Evolutionary conservation across 2,329 filamentous ascomycete species (phyloP).

Genomic region (Pseudonectria foliicola): DNA sequence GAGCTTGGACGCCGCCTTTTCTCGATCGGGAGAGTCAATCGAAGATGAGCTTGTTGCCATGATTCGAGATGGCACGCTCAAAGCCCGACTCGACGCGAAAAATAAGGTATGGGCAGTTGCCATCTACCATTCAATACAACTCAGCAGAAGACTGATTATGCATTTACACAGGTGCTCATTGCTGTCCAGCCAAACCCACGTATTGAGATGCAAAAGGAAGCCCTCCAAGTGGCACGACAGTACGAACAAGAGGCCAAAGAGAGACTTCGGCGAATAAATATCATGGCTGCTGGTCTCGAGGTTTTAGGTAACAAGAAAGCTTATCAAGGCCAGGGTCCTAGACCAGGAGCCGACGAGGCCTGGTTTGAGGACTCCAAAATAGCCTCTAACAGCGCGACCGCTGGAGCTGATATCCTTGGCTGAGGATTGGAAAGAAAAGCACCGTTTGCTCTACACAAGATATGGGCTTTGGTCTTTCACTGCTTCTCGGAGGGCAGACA

Average conservation of each 20-base stretch:
- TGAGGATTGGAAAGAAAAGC: neutral
- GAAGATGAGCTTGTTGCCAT: slow-evolving; percentile 70
- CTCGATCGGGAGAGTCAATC: slow-evolving; percentile 52
- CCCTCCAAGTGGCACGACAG: slow-evolving; percentile 58
- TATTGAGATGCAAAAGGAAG: slow-evolving; percentile 60
- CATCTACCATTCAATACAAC: too few species aligned
- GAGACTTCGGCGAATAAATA: slow-evolving; percentile 69
- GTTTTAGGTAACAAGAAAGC: slow-evolving; percentile 32
- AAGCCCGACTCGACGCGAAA: slow-evolving; percentile 79
- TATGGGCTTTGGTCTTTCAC: too few species aligned
- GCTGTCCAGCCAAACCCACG: slow-evolving; percentile 62
- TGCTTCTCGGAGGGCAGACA: too few species aligned
- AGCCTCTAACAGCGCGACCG: neutral
- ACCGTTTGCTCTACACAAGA: neutral
- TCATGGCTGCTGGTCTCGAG: slow-evolving; percentile 69
- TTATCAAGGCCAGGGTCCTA: slow-evolving; percentile 3
- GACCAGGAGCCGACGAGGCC: slow-evolving; percentile 22
- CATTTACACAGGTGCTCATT: slow-evolving; percentile 68
- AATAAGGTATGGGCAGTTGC: slow-evolving; percentile 65
- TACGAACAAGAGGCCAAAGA: slow-evolving; percentile 72
- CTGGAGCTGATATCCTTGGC: slow-evolving; percentile 7
- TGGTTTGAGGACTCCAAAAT: slow-evolving; percentile 27
- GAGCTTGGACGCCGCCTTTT: slow-evolving; percentile 73
- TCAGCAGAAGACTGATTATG: too few species aligned
- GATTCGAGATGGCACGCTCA: slow-evolving; percentile 64